Evolutionary conservation across 805 yeast species (phyloP), one percentile per base, ranked within the genome.

Genomic region (Debaryomyces prosopidis): DNA sequence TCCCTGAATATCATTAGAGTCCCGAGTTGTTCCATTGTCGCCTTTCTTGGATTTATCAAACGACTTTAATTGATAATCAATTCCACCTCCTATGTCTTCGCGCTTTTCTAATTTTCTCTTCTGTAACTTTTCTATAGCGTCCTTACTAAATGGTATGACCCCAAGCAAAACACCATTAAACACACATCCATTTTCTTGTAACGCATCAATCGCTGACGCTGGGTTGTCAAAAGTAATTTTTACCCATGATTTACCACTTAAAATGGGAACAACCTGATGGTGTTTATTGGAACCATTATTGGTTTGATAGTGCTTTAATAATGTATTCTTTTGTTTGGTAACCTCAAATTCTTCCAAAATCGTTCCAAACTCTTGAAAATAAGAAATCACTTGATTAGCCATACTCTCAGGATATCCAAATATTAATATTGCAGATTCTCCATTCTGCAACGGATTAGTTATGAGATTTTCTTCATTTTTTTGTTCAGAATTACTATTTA

Each of bases 241-340:
- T n/a, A 91, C 82, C 98, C 98, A 92, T 33, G 88, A 83, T 38
- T 82, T 79, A 1, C 98, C 98, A 10, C 91, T 78, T 64, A 81
- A 87, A 7, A 92, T 84, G 3, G 97, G 95, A 46, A 58, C 69
- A 62, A 52, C 49, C 27, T 53, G 57, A n/a, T 49, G 52, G 11
- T 40, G 40, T 23, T 40, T 28, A 5, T 17, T 18, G n/a, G 26
- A 12, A 7, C 39, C 26, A 9, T 30, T 27, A 27, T 27, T 23
- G 26, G 23, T 38, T 20, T 39, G 43, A 35, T 37, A 39, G 8
- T 44, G 49, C 9, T 47, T 45, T 5, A 38, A 40, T n/a, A 45
- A 43, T 4, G 45, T 44, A 31, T 31, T 46, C 16, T 45, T 52
- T 26, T 45, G 39, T 27, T 50, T 54, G 7, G 51, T 61, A 10